Evolutionary conservation across 805 yeast species (phyloP).

Genomic region (Starmera quercuum): DNA sequence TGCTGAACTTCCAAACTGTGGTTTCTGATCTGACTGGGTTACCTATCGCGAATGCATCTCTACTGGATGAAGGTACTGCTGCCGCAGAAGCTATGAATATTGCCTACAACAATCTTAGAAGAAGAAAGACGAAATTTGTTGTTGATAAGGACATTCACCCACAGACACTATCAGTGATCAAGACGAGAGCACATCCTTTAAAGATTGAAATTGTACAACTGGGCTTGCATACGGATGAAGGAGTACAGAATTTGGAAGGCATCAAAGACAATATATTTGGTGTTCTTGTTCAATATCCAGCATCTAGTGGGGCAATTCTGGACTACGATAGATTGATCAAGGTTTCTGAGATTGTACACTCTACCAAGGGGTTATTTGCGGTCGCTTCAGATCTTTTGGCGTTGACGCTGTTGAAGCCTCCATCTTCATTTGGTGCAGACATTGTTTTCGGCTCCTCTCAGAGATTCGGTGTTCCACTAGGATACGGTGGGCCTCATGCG

Average conservation of each 20-base stretch:
- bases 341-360: slow-evolving; percentile 61
- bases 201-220: slow-evolving; percentile 55
- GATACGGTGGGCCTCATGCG: slow-evolving; percentile 98
- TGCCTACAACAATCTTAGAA: slow-evolving; percentile 58
- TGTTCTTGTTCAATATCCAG: slow-evolving; percentile 84
- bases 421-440: slow-evolving; percentile 83
- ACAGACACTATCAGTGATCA: slow-evolving; percentile 76
- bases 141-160: slow-evolving; percentile 75
- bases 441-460: slow-evolving; percentile 89
- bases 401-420: slow-evolving; percentile 77
- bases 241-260: slow-evolving; percentile 25
- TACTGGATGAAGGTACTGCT: slow-evolving; percentile 94
- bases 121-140: slow-evolving; percentile 60
- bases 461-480: slow-evolving; percentile 96
- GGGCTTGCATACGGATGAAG: slow-evolving; percentile 41
- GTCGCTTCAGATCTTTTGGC: slow-evolving; percentile 93
- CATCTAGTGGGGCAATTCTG: slow-evolving; percentile 68
- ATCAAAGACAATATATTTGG: slow-evolving; percentile 53
- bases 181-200: slow-evolving; percentile 71
- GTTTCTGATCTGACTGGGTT: slow-evolving; percentile 86
- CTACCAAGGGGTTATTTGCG: slow-evolving; percentile 64
- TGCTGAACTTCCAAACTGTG: slow-evolving; percentile 90
- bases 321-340: slow-evolving; percentile 39
- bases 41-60: slow-evolving; percentile 90
- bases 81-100: slow-evolving; percentile 96